These are phyloP conservation scores for Arthrinium phaeospermum DNA, from an alignment of 2,329 filamentous ascomycete genomes.

Conservation along the genomic window DNA sequence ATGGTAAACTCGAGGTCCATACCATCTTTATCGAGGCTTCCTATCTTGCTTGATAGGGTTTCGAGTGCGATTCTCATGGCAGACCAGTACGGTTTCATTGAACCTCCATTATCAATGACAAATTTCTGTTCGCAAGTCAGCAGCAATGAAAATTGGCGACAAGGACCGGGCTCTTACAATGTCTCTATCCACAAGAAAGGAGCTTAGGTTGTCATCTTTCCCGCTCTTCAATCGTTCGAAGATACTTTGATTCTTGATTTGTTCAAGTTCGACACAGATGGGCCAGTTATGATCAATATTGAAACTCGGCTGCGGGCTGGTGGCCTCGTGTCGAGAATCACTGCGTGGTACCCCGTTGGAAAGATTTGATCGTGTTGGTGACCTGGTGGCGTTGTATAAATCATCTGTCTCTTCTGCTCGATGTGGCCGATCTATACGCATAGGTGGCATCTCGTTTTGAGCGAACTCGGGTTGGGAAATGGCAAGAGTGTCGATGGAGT, in stretches of 20 bases:
- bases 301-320: background rate
- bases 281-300: background rate
- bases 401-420: too few relatives aligned
- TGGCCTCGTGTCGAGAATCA: too few relatives aligned
- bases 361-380: too few relatives aligned
- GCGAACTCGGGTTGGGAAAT: too few relatives aligned
- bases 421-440: too few relatives aligned
- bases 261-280: background rate
- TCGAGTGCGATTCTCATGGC: background rate
- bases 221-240: background rate
- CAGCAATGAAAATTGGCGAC: too few relatives aligned
- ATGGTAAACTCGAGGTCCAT: background rate
- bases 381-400: too few relatives aligned
- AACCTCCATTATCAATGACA: constrained; percentile 17
- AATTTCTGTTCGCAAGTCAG: background rate
- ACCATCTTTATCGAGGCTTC: background rate
- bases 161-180: background rate
- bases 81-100: background rate
- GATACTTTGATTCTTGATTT: background rate
- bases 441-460: too few relatives aligned
- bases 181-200: constrained; percentile 2
- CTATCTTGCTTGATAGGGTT: background rate
- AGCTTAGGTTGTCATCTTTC: background rate
- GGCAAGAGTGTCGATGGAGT: too few relatives aligned
- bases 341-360: too few relatives aligned